Percentiles rank a stretch among this genome's conserved stretches.
Evolutionary conservation across 2,329 filamentous ascomycete genomes (phyloP).

Genomic region (Phaeomoniella chlamydospora): DNA sequence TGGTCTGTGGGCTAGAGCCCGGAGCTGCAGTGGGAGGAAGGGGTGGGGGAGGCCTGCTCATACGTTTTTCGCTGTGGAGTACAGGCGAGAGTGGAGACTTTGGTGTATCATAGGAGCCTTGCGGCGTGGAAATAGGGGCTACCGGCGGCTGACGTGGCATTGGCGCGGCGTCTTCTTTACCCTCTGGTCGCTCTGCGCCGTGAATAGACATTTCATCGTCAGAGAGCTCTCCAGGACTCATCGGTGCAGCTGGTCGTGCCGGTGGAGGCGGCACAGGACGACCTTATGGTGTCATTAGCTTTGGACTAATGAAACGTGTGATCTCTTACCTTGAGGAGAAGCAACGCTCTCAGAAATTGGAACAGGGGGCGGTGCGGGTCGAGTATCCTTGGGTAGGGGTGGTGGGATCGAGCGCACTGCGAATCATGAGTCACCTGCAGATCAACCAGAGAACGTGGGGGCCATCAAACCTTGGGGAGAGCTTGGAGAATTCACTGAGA

Average conservation of each 20-base stretch:
- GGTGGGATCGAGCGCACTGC: conserved; percentile 30
- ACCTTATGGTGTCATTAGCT: conserved; percentile 29
- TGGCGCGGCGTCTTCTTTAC: conserved; percentile 10
- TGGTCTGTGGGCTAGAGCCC: conserved; percentile 32
- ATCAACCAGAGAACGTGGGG: too few species aligned
- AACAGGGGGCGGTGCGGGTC: conserved; percentile 23
- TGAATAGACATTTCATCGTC: conserved; percentile 66
- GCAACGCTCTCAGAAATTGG: conserved; percentile 18
- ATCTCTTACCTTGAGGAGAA: conserved; percentile 29
- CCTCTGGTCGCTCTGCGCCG: conserved; percentile 21
- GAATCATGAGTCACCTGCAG: too few species aligned
- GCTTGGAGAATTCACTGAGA: too few species aligned
- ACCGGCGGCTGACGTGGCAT: not conserved
- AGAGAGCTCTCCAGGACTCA: conserved; percentile 68
- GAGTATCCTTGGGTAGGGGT: conserved; percentile 24
- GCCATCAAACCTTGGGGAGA: too few species aligned
- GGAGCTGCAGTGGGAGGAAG: conserved; percentile 6
- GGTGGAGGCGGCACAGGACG: conserved; percentile 45
- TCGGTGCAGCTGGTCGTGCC: conserved; percentile 42
- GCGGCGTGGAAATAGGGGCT: conserved; percentile 35
- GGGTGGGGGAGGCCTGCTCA: conserved; percentile 15
- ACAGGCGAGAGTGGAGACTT: conserved; percentile 14
- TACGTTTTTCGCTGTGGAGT: conserved; percentile 16
- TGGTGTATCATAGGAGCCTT: conserved; percentile 11
- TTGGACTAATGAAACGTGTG: not conserved